Percentiles rank a stretch among this genome's conserved stretches.
phyloP scores from a whole-genome alignment of 352 stramenopile genomes.

The Globisporangium heterothallicum region DNA sequence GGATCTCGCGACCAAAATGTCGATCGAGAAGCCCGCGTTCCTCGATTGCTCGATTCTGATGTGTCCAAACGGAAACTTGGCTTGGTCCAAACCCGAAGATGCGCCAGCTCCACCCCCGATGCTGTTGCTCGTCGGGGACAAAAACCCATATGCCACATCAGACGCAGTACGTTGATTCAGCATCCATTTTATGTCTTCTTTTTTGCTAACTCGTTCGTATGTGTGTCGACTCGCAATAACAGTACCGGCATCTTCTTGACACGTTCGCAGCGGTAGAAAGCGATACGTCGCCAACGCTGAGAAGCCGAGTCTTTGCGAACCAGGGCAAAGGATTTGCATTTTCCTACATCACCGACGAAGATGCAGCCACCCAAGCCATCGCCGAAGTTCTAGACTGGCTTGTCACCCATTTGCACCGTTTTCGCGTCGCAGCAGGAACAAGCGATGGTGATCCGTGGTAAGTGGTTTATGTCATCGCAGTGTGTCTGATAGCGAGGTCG shows the following conservation, averaged over 20 bases:
- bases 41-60: constrained; percentile 70
- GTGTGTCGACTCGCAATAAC: not conserved
- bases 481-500: not conserved
- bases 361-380: constrained; percentile 81
- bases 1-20: constrained; percentile 62
- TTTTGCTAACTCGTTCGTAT: not conserved
- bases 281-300: constrained; percentile 19
- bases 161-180: constrained; percentile 38
- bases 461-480: not conserved
- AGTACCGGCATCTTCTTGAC: constrained; percentile 53
- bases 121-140: constrained; percentile 63
- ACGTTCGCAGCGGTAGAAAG: constrained; percentile 22
- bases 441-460: constrained; percentile 76
- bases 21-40: constrained; percentile 29
- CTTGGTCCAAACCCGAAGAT: constrained; percentile 19
- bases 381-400: constrained; percentile 85
- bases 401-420: constrained; percentile 77
- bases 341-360: constrained; percentile 87
- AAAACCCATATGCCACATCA: constrained; percentile 54
- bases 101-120: constrained; percentile 25
- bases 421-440: constrained; percentile 62
- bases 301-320: constrained; percentile 52
- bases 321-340: constrained; percentile 80
- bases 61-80: constrained; percentile 50
- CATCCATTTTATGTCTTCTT: not conserved